These are phyloP conservation scores for Salix exigua DNA, from an alignment of 345 rosid species.

Conservation along the genomic window DNA sequence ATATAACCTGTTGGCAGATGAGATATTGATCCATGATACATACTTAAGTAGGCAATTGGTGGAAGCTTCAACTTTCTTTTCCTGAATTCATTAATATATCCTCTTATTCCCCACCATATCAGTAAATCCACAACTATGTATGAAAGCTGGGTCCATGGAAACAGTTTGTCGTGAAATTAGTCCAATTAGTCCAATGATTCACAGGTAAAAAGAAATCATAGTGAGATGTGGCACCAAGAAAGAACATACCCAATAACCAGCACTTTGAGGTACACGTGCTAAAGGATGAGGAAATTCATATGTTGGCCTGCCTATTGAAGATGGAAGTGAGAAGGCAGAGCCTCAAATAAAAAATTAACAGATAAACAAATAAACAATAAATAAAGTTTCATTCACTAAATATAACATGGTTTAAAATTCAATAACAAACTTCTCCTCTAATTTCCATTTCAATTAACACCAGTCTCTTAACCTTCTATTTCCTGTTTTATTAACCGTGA, in stretches of 20 bases:
- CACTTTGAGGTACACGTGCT: slow-evolving; percentile 92
- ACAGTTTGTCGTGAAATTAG: not conserved
- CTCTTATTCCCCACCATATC: slow-evolving; percentile 97
- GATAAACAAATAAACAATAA: not conserved
- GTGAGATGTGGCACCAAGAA: not conserved
- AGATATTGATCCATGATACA: slow-evolving; percentile 89
- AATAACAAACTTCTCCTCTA: not conserved
- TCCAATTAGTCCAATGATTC: not conserved
- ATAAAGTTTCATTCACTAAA: not conserved
- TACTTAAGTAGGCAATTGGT: slow-evolving; percentile 91
- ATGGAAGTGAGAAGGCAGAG: slow-evolving; percentile 48
- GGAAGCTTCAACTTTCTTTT: slow-evolving; percentile 77
- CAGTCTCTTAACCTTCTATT: not conserved
- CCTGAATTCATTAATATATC: slow-evolving; percentile 89
- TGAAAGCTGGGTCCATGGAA: slow-evolving; percentile 57
- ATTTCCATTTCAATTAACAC: not conserved
- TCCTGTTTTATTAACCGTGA: not conserved
- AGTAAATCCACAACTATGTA: slow-evolving; percentile 89
- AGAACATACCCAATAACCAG: slow-evolving; percentile 89
- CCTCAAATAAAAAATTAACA: slow-evolving; percentile 12
- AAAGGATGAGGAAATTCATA: slow-evolving; percentile 94
- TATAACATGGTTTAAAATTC: not conserved
- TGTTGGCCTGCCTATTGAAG: slow-evolving; percentile 92
- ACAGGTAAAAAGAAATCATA: not conserved
- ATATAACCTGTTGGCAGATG: slow-evolving; percentile 95